phyloP scores from a whole-genome alignment of 2,329 filamentous ascomycete genomes.

The Chaetomium strumarium region DNA sequence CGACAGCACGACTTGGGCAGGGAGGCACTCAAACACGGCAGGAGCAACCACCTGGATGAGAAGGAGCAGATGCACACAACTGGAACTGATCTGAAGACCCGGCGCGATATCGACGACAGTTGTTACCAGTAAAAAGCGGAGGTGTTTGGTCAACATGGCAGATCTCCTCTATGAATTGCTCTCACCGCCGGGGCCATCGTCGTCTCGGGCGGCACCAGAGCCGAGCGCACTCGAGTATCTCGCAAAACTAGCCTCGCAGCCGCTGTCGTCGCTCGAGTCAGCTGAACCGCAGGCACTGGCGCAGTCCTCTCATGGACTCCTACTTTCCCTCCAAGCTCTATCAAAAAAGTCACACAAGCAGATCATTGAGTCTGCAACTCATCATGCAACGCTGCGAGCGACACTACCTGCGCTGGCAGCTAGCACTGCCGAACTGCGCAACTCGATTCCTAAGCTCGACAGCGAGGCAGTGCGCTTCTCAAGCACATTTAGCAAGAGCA shows the following conservation, averaged over 20 bases:
- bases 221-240: constrained; percentile 64
- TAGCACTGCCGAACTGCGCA: constrained; percentile 60
- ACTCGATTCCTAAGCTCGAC: constrained; percentile 73
- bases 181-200: constrained; percentile 27
- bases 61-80: too few species aligned
- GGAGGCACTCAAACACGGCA: too few species aligned
- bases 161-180: constrained; percentile 74
- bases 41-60: too few species aligned
- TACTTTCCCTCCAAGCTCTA: constrained; percentile 78
- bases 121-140: too few species aligned
- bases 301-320: constrained; percentile 71
- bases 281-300: constrained; percentile 75
- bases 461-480: constrained; percentile 74
- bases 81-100: too few species aligned
- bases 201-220: constrained; percentile 34
- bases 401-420: constrained; percentile 65
- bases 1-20: too few species aligned
- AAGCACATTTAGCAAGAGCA: constrained; percentile 70
- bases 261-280: constrained; percentile 64
- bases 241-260: constrained; percentile 67
- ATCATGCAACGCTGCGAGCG: constrained; percentile 66
- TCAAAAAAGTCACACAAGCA: constrained; percentile 84
- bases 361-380: constrained; percentile 73
- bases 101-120: too few species aligned
- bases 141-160: constrained; percentile 42